Base-by-base conservation (phyloP, 371 early-diverging fungal genomes). In the Mucor circinelloides region DNA sequence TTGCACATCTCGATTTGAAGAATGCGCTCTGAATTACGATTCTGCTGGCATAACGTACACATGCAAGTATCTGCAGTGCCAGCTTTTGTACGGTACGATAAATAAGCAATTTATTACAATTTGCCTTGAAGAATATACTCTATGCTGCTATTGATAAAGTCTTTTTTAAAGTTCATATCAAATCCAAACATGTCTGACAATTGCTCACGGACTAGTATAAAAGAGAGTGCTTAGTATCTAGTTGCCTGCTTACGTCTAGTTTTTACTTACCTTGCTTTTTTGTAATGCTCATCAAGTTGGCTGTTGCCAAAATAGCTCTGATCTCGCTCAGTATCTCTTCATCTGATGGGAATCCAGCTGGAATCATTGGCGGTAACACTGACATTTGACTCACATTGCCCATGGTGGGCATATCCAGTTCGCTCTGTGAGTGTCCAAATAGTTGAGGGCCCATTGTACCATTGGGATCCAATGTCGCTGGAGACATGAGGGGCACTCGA, bases 61-160 rank as follows among this genome's bases (percentile, higher is more conserved):
- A n/a, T n/a, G n/a, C n/a, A n/a, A n/a, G n/a, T n/a, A n/a, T n/a
- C n/a, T n/a, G n/a, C n/a, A n/a, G n/a, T n/a, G n/a, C n/a, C n/a
- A n/a, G n/a, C n/a, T n/a, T n/a, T n/a, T n/a, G n/a, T n/a, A n/a
- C n/a, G n/a, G 30, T 30, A 30, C 30, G 30, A 30, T 30, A 3
- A 3, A 30, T 30, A 30, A 2, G n/a, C 7, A 19, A 3, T 44
- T 48, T 48, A 58, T 71, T 79, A 83, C 48, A 80, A 54, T 54
- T 75, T 77, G 42, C 76, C 79, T 65, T 81, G 81, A 46, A 85
- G 68, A 46, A 87, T 76, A 13, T 80, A 70, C 72, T 95, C 96
- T 63, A 97, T 96, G 61, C 88, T 87, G 46, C 83, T 80, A 73
- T 96, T 92, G 70, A 97, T 95, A 70, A 88, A 94, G 48, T 95